Percentiles rank a stretch among this genome's conserved stretches.
These are phyloP conservation scores for Penicillium crustosum DNA, from an alignment of 2,329 filamentous ascomycete genomes.

Conservation along the genomic window DNA sequence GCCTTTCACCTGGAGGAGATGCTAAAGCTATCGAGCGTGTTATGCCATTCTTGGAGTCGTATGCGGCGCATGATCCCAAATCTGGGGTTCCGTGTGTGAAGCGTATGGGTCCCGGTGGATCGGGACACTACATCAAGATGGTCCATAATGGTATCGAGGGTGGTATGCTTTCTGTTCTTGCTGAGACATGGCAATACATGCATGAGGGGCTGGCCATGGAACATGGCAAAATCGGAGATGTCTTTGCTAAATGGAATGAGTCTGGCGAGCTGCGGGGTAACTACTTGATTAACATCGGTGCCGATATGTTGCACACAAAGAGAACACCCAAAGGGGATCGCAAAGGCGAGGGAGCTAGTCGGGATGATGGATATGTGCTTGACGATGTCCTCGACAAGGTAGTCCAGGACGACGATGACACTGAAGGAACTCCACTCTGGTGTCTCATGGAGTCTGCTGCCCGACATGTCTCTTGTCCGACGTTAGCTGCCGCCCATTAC, in stretches of 20 bases:
- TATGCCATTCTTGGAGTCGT: conserved; percentile 60
- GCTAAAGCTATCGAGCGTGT: conserved; percentile 57
- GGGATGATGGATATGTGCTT: conserved; percentile 53
- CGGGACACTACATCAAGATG: conserved; percentile 74
- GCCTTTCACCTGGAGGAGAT: conserved; percentile 66
- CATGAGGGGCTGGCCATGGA: conserved; percentile 57
- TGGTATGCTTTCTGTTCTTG: conserved; percentile 65
- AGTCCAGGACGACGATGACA: conserved; percentile 65
- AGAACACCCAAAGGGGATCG: conserved; percentile 42
- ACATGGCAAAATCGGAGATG: conserved; percentile 60
- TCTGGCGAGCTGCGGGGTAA: conserved; percentile 59
- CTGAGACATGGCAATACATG: conserved; percentile 66
- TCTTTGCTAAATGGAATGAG: conserved; percentile 62
- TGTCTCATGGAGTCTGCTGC: conserved; percentile 61
- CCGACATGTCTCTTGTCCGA: conserved; percentile 64
- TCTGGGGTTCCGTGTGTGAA: conserved; percentile 61
- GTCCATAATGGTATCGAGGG: conserved; percentile 74
- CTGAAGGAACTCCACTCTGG: conserved; percentile 68
- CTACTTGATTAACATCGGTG: conserved; percentile 64
- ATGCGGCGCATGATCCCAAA: conserved; percentile 61
- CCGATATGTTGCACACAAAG: conserved; percentile 58
- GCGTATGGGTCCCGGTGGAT: conserved; percentile 60
- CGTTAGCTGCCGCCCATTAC: conserved; percentile 62
- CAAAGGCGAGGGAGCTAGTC: conserved; percentile 34
- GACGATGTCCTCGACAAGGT: conserved; percentile 67